These are phyloP conservation scores for Cephalotrichum gorgonifer DNA, from an alignment of 2,329 filamentous ascomycete genomes.

Conservation along the genomic window DNA sequence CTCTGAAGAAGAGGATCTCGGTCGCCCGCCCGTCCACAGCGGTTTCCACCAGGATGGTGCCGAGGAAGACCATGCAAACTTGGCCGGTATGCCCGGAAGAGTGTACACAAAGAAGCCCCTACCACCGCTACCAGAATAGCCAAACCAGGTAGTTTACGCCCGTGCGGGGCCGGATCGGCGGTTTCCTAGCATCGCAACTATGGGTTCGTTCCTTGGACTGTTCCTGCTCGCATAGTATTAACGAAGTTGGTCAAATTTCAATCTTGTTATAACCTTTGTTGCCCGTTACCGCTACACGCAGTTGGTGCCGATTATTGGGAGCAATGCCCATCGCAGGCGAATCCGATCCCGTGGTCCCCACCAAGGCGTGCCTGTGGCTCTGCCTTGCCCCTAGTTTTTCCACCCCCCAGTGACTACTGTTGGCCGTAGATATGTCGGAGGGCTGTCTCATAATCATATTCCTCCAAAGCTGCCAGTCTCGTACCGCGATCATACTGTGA, in stretches of 20 bases:
- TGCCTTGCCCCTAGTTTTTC: not conserved
- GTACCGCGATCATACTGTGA: constrained; percentile 79
- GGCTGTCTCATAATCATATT: constrained; percentile 41
- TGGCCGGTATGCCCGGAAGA: not conserved
- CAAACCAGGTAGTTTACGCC: not conserved
- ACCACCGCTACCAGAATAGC: constrained; percentile 11
- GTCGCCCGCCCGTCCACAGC: not conserved
- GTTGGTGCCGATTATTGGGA: too few relatives aligned
- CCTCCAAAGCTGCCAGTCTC: constrained; percentile 56
- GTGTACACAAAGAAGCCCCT: constrained; percentile 8
- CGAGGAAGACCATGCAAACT: not conserved
- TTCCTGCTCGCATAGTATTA: not conserved
- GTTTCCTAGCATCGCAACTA: too few relatives aligned
- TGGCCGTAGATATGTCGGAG: constrained; percentile 26
- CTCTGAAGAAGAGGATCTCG: not conserved
- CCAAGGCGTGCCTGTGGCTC: not conserved
- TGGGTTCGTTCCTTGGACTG: too few relatives aligned
- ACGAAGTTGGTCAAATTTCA: not conserved
- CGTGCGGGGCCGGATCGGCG: not conserved
- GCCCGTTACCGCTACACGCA: too few relatives aligned
- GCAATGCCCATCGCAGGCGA: not conserved
- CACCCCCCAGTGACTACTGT: not conserved
- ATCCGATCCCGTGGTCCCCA: not conserved
- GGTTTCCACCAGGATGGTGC: not conserved
- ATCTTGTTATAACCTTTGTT: too few relatives aligned